Base-by-base conservation (phyloP, 2,329 filamentous ascomycete genomes). In the Neonectria coccinea region DNA sequence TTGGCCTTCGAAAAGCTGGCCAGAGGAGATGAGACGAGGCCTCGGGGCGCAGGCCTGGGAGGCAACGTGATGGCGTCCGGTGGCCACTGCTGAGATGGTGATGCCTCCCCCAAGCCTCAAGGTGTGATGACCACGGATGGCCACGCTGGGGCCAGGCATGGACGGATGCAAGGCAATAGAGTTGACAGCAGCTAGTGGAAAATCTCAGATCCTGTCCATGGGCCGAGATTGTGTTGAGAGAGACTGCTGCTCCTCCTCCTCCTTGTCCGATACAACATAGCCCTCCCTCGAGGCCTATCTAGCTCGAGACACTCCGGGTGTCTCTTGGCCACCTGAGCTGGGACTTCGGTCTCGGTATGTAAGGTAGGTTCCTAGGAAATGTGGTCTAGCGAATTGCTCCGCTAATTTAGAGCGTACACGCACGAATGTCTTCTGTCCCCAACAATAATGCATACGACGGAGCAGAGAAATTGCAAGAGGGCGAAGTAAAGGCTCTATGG, bases 1-100 rank as follows among this genome's bases (percentile, higher is more conserved):
- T 33, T 33, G 9, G 31, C 5, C 31, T 33, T 31, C 12, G 18
- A 31, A 25, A 29, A 42, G 10, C 44, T 10, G 25, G 42, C 41
- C 42, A 54, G 25, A 50, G 48, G 54, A 51, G 53, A 62, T 39
- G 39, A 25, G 14, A 45, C 44, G 47, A 48, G 54, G 41, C 42
- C 27, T 22, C 33, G 45, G 36, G 41, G 41, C 33, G 42, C 25
- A 29, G 55, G 20, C 20, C 25, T 14, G 22, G 14, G 41, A 18
- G 27, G 33, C 33, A 39, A 39, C 25, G 53, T 56, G 53, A 47
- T 47, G 31, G 16, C 12, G 55, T 50, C 55, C 41, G 55, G 45
- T 58, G 56, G 45, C 33, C 36, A 14, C 22, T 29, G 27, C 20
- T 51, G 22, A 16, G 42, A 7, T 45, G 42, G 39, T 18, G 39